phyloP scores from a whole-genome alignment of 148 eudicot genomes.

The Camellia lanceoleosa region DNA sequence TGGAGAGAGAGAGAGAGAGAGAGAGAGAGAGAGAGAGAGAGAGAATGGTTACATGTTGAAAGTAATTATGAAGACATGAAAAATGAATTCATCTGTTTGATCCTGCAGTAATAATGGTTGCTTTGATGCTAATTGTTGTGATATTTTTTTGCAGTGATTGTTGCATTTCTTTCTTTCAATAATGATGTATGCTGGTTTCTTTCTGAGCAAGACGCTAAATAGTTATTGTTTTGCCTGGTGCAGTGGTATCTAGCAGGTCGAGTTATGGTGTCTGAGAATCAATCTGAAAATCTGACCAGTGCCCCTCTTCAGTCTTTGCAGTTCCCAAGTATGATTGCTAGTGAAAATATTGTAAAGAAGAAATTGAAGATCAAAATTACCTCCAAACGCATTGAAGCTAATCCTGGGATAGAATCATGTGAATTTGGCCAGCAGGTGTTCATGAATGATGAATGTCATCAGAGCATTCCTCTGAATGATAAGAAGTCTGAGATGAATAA shows the following conservation, averaged over 20 bases:
- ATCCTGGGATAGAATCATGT: slow-evolving; percentile 1
- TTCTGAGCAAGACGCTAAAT: neutral
- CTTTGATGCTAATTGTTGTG: neutral
- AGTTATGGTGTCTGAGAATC: slow-evolving; percentile 1
- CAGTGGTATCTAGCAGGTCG: neutral
- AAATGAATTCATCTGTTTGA: neutral
- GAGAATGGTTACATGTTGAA: too few species aligned
- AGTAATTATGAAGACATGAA: neutral
- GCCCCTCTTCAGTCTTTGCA: slow-evolving; percentile 4
- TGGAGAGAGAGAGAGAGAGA: neutral
- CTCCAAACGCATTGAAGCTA: slow-evolving; percentile 8
- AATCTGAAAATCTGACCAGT: neutral
- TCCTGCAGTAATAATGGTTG: neutral
- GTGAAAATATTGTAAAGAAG: slow-evolving; percentile 11
- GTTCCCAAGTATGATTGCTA: slow-evolving; percentile 18
- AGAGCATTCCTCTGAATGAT: neutral
- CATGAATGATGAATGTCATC: neutral
- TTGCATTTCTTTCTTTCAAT: neutral
- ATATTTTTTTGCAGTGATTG: neutral
- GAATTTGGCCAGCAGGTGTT: slow-evolving; percentile 1
- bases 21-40: too few species aligned
- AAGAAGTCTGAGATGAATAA: slow-evolving; percentile 1
- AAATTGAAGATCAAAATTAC: slow-evolving; percentile 31
- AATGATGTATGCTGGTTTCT: neutral
- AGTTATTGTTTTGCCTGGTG: neutral